Evolutionary conservation across 1,139 yeast species (phyloP), one percentile per base, ranked within the genome.

Genomic region (Candida labiduridarum): DNA sequence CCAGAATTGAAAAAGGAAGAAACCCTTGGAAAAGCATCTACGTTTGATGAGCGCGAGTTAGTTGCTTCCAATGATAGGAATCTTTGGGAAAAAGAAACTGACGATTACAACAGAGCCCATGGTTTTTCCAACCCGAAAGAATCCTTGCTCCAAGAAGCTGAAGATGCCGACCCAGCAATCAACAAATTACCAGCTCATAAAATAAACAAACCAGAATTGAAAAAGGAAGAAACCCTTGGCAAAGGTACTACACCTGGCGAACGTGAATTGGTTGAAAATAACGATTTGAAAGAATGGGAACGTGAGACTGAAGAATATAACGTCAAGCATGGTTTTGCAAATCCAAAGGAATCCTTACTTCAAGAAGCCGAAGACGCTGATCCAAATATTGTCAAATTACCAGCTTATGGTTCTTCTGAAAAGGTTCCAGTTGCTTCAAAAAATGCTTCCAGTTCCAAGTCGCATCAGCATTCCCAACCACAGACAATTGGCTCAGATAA

Each of bases 21-120:
- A 27, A 41, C 34, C 11, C 38, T 41, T 15, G 42, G 33, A 3
- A 48, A 40, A 11, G 45, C 30, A 30, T 49, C 52, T 7, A 40
- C 40, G 3, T 31, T 30, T 5, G 51, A 39, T n/a, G 47, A 31
- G 34, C 40, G 30, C 33, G 41, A 45, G 27, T 25, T 45, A 8
- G 46, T 44, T 12, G 14, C 18, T 15, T 9, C 41, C 27, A 34
- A 45, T 34, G 49, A 41, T 18, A n/a, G 36, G 12, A 31, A 36
- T 11, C 11, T 12, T 52, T 51, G 58, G 47, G 72, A 67, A 48
- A 61, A 56, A 2, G 67, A 62, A 11, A 64, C 67, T 34, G 64
- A 58, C 25, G 60, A 60, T 5, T 59, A 67, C 59, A 69, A 69
- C 60, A 68, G 61, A 56, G 57, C 67, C 54, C 68, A 61, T 14